phyloP scores from a whole-genome alignment of 2,329 filamentous ascomycete genomes.

The Xylaria hypoxylon region DNA sequence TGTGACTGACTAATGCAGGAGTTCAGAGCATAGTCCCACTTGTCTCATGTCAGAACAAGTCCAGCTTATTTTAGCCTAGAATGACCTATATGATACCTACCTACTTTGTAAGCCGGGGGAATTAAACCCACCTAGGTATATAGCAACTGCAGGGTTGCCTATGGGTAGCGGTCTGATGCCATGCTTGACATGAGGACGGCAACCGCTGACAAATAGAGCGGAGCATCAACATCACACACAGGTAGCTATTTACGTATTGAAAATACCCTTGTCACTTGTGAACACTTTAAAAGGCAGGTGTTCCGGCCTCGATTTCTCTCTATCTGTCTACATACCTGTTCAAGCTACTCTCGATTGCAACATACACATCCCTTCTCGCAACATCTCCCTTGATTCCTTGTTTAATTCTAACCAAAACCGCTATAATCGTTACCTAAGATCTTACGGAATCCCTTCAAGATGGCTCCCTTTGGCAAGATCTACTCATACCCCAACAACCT shows the following conservation, averaged over 20 bases:
- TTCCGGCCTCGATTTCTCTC: background rate
- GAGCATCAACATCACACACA: background rate
- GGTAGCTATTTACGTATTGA: too few species aligned
- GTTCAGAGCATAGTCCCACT: constrained; percentile 1
- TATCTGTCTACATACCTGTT: background rate
- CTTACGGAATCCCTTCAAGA: constrained; percentile 39
- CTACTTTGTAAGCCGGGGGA: background rate
- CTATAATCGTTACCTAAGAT: background rate
- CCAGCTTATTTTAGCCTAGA: background rate
- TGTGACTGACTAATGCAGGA: background rate
- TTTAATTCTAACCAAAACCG: background rate
- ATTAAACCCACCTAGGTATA: background rate
- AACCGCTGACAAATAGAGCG: too few species aligned
- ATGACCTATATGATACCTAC: too few species aligned
- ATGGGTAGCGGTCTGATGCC: background rate
- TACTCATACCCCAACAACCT: constrained; percentile 54
- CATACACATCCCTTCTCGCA: constrained; percentile 26
- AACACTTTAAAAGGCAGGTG: constrained; percentile 19
- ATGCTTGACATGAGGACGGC: background rate
- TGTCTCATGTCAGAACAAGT: background rate
- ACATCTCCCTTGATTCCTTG: constrained; percentile 3
- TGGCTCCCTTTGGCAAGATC: constrained; percentile 57
- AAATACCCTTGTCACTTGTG: background rate
- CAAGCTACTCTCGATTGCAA: constrained; percentile 29
- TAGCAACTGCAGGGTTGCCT: too few species aligned